phyloP scores from a whole-genome alignment of 2,329 filamentous ascomycete genomes.

The Penicillium sp. region DNA sequence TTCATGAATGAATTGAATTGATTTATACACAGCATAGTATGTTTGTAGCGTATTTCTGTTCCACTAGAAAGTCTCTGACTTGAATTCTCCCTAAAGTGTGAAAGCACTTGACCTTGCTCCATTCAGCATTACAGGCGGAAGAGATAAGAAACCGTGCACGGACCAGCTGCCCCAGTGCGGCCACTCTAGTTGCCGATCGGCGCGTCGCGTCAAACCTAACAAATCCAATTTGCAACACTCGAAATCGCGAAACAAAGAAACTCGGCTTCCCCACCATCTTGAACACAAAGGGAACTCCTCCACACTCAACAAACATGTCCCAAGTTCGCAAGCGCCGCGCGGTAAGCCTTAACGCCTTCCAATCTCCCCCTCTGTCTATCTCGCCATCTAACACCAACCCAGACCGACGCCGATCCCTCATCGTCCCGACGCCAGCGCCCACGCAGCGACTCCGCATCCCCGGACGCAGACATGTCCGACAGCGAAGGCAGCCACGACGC shows the following conservation, averaged over 20 bases:
- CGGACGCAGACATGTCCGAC: constrained; percentile 12
- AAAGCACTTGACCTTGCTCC: not conserved
- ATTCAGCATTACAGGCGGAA: not conserved
- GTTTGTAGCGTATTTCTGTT: too few relatives aligned
- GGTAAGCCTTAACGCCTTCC: constrained; percentile 24
- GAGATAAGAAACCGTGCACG: constrained; percentile 21
- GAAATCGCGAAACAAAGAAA: not conserved
- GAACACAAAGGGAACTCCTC: not conserved
- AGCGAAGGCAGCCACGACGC: constrained; percentile 15
- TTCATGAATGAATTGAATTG: not conserved
- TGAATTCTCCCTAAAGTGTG: too few relatives aligned
- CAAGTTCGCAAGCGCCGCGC: constrained; percentile 33
- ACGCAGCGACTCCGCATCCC: constrained; percentile 2
- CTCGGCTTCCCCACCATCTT: not conserved
- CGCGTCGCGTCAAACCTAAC: constrained; percentile 24
- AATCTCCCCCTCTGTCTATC: not conserved
- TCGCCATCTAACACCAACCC: constrained; percentile 4
- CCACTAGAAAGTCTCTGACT: too few relatives aligned
- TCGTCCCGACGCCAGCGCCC: constrained; percentile 18
- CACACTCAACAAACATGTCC: constrained; percentile 24
- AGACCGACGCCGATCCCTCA: constrained; percentile 5
- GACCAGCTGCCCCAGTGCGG: constrained; percentile 19
- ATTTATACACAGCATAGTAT: too few relatives aligned
- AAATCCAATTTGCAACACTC: not conserved
- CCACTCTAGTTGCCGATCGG: constrained; percentile 21